Conservation (phyloP, 2,329 filamentous ascomycete species). For the Fusarium gaditjirri region DNA sequence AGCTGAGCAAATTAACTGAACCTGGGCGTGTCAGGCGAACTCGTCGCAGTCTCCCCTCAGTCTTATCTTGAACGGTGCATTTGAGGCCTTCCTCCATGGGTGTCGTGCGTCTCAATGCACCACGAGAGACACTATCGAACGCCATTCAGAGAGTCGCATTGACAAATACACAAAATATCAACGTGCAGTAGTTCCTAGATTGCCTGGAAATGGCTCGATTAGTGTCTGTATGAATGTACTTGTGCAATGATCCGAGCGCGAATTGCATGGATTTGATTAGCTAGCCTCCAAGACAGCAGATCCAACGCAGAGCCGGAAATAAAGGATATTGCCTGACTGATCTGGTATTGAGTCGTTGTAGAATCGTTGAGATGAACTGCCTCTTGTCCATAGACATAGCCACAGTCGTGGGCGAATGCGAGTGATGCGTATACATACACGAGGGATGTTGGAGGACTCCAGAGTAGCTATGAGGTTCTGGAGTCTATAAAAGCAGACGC, state of each 20-base stretch:
- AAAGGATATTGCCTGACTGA: accelerated
- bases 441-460: neutral
- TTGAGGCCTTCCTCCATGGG: neutral
- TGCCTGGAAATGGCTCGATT: accelerated
- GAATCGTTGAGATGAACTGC: neutral
- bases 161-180: accelerated
- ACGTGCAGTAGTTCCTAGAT: neutral
- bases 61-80: neutral
- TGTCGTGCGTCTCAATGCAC: accelerated
- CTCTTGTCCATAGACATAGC: neutral
- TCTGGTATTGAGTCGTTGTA: neutral
- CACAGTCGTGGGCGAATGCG: neutral
- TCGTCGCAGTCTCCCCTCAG: neutral
- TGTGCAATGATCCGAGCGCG: neutral
- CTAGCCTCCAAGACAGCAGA: neutral
- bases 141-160: neutral
- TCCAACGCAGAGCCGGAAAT: accelerated
- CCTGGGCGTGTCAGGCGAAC: neutral
- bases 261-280: accelerated
- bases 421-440: neutral
- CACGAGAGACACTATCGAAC: neutral
- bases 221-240: no score
- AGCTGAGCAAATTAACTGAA: no score
- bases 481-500: neutral
- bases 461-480: accelerated